These are phyloP conservation scores for Exophiala lecanii-corni DNA, from an alignment of 2,329 filamentous ascomycete genomes.

Conservation along the genomic window DNA sequence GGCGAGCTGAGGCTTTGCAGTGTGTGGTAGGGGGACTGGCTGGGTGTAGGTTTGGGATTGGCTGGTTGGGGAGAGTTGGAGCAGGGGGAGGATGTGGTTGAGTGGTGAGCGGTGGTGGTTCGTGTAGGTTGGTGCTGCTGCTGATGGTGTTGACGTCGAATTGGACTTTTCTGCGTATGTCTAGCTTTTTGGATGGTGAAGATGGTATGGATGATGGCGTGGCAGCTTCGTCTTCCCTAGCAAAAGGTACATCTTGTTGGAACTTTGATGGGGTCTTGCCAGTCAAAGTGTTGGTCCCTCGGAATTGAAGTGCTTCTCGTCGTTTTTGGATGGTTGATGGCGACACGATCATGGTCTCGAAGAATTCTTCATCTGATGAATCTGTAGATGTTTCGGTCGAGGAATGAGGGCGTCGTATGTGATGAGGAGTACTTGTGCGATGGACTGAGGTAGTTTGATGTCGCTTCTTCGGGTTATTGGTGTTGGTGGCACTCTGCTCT, in stretches of 20 bases:
- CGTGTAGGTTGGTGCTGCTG: not conserved
- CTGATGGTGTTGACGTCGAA: not conserved
- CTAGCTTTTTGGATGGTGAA: too few species aligned
- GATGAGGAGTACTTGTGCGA: not conserved
- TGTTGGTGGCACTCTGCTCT: not conserved
- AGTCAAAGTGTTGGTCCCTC: too few species aligned
- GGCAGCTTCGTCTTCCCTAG: too few species aligned
- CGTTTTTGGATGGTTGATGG: conserved; percentile 12
- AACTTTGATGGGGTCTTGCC: too few species aligned
- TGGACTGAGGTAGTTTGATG: not conserved
- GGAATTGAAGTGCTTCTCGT: conserved; percentile 15
- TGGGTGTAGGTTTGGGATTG: not conserved
- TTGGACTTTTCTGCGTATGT: too few species aligned
- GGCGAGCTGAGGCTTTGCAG: conserved; percentile 23
- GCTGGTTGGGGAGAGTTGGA: not conserved
- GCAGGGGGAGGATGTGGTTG: not conserved
- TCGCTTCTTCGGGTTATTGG: not conserved
- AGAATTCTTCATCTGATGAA: conserved; percentile 15
- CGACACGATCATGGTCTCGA: conserved; percentile 17
- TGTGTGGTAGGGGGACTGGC: conserved; percentile 15
- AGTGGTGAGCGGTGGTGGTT: not conserved
- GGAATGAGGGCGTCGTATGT: not conserved
- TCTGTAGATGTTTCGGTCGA: not conserved
- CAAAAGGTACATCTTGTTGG: too few species aligned
- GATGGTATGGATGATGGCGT: too few species aligned